Evolutionary conservation across 1,139 yeast genomes (phyloP).

Genomic region (Pichia terricola): DNA sequence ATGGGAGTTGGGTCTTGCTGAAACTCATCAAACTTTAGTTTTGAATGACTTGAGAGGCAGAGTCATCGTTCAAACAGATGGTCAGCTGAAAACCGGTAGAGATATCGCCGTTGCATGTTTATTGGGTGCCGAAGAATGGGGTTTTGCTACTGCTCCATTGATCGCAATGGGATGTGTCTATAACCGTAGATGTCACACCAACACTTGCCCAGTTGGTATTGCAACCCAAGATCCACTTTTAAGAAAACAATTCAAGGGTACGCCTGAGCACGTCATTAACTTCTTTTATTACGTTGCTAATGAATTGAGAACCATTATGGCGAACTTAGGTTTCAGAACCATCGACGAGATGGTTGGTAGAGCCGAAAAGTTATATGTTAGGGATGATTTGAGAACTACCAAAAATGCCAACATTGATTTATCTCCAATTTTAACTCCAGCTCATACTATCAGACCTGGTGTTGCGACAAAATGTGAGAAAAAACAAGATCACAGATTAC

Average conservation of each 20-base stretch:
- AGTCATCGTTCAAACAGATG: slow-evolving; percentile 93
- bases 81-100: slow-evolving; percentile 92
- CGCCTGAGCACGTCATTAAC: slow-evolving; percentile 97
- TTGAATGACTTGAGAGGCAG: slow-evolving; percentile 93
- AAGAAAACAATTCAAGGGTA: slow-evolving; percentile 86
- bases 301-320: slow-evolving; percentile 89
- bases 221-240: slow-evolving; percentile 97
- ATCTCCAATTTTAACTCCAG: slow-evolving; percentile 91
- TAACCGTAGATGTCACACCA: slow-evolving; percentile 90
- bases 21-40: slow-evolving; percentile 94
- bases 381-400: slow-evolving; percentile 78
- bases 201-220: slow-evolving; percentile 96
- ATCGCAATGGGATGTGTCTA: slow-evolving; percentile 96
- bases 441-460: slow-evolving; percentile 95
- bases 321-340: slow-evolving; percentile 87
- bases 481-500: slow-evolving; percentile 90
- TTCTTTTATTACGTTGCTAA: slow-evolving; percentile 92
- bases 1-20: slow-evolving; percentile 98
- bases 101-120: slow-evolving; percentile 94
- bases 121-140: slow-evolving; percentile 98
- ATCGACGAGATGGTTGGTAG: slow-evolving; percentile 97
- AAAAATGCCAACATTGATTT: slow-evolving; percentile 89
- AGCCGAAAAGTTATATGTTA: slow-evolving; percentile 78
- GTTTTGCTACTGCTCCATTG: slow-evolving; percentile 94
- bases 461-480: slow-evolving; percentile 89